Conservation (phyloP, 768 basidiomycete species). For the Paxillus involutus region DNA sequence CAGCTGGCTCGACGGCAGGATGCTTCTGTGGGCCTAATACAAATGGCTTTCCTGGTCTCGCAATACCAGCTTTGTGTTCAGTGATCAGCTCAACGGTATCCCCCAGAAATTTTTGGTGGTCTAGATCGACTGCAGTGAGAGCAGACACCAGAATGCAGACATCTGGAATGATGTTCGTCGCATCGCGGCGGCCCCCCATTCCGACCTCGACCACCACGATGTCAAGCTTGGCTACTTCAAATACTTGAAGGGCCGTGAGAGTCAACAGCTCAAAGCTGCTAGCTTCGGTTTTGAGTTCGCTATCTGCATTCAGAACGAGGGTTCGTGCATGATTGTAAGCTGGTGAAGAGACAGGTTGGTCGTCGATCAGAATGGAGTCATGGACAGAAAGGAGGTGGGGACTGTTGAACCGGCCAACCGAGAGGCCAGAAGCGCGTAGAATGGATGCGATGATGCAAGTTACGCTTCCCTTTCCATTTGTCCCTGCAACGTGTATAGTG, state of each 20-base stretch:
- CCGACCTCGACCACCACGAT: slow-evolving; percentile 90
- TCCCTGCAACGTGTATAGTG: slow-evolving; percentile 89
- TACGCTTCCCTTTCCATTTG: slow-evolving; percentile 97
- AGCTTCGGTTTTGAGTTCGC: slow-evolving; percentile 43
- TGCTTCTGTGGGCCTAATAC: slow-evolving; percentile 67
- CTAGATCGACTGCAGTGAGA: slow-evolving; percentile 85
- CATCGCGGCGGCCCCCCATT: slow-evolving; percentile 90
- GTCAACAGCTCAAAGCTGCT: slow-evolving; percentile 87
- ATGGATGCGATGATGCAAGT: slow-evolving; percentile 81
- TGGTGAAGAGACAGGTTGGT: slow-evolving; percentile 45
- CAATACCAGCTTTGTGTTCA: slow-evolving; percentile 81
- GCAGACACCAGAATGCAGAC: slow-evolving; percentile 72
- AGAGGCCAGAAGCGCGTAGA: slow-evolving; percentile 52
- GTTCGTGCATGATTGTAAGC: slow-evolving; percentile 48
- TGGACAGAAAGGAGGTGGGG: slow-evolving; percentile 81
- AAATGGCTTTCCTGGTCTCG: slow-evolving; percentile 58
- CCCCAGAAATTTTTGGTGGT: slow-evolving; percentile 92
- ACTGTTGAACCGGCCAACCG: slow-evolving; percentile 85
- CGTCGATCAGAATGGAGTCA: slow-evolving; percentile 76
- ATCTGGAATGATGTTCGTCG: slow-evolving; percentile 86
- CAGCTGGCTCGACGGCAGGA: slow-evolving; percentile 44
- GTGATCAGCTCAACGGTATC: slow-evolving; percentile 73
- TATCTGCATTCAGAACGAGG: slow-evolving; percentile 50
- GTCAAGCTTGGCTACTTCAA: slow-evolving; percentile 72
- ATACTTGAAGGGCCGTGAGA: slow-evolving; percentile 72